Percentiles rank a stretch among this genome's conserved stretches.
Evolutionary conservation across 805 yeast species (phyloP).

Genomic region (Myxozyma melibiosi): DNA sequence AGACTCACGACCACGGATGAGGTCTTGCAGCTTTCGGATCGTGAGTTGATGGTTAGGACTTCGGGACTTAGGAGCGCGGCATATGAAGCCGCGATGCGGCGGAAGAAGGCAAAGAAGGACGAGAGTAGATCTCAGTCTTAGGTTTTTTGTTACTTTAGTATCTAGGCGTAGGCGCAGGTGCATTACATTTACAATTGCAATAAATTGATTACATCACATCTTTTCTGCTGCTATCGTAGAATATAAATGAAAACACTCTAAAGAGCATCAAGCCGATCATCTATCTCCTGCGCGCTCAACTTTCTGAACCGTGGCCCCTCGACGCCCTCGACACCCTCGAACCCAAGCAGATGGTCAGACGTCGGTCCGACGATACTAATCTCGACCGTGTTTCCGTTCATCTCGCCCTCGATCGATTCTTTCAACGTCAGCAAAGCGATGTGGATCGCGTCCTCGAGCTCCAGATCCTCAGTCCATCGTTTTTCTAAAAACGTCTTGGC

Average conservation of each 20-base stretch:
- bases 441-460: slow-evolving; percentile 96
- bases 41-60: slow-evolving; percentile 23
- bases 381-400: slow-evolving; percentile 95
- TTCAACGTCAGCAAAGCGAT: slow-evolving; percentile 91
- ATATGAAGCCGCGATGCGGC: slow-evolving; percentile 8
- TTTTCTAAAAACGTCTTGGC: slow-evolving; percentile 97
- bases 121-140: not conserved
- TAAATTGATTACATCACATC: no score
- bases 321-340: slow-evolving; percentile 74
- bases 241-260: slow-evolving; percentile 42
- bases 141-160: no score
- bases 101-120: slow-evolving; percentile 1
- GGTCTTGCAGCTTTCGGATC: slow-evolving; percentile 9
- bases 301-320: slow-evolving; percentile 88
- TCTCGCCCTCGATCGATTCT: slow-evolving; percentile 97
- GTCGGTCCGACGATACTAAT: slow-evolving; percentile 84
- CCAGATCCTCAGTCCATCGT: slow-evolving; percentile 97
- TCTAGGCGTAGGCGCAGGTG: not conserved
- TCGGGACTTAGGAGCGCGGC: slow-evolving; percentile 3
- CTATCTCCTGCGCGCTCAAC: slow-evolving; percentile 85
- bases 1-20: slow-evolving; percentile 7
- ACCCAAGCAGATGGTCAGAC: slow-evolving; percentile 78
- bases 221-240: no score
- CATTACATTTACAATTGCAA: not conserved
- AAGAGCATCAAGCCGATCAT: slow-evolving; percentile 91